Conservation (phyloP, 257 asterid genomes). For the Lavandula angustifolia region DNA sequence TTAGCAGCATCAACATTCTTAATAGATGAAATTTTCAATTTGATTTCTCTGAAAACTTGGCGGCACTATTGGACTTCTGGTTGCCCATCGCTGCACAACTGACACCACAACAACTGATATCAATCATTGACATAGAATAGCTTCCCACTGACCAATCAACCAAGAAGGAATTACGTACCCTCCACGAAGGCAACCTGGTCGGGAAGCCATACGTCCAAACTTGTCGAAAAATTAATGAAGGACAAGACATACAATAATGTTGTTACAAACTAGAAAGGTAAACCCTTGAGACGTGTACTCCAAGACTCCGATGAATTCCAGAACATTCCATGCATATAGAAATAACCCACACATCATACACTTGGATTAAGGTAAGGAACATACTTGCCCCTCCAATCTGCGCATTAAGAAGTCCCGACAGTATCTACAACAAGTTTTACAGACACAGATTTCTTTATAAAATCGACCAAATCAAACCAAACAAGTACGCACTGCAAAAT, state of each 20-base stretch:
- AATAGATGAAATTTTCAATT: constrained; percentile 48
- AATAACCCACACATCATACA: too few relatives aligned
- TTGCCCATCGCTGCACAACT: constrained; percentile 67
- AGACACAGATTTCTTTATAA: not conserved
- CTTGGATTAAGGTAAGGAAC: constrained; percentile 26
- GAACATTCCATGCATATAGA: constrained; percentile 93
- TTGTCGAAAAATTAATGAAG: too few relatives aligned
- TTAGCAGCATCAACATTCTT: constrained; percentile 42
- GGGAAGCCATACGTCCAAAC: constrained; percentile 95
- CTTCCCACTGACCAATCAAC: too few relatives aligned
- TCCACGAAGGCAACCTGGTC: constrained; percentile 88
- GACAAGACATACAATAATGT: too few relatives aligned
- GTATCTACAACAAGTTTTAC: constrained; percentile 44
- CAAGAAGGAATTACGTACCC: constrained; percentile 58
- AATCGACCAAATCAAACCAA: not conserved
- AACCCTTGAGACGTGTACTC: constrained; percentile 95
- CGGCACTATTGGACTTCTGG: constrained; percentile 64
- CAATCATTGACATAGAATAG: too few relatives aligned
- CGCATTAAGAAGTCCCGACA: constrained; percentile 82
- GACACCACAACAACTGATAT: too few relatives aligned
- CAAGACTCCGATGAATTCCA: constrained; percentile 89
- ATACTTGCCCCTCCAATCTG: constrained; percentile 83
- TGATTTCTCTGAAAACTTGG: constrained; percentile 51
- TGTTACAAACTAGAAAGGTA: not conserved
- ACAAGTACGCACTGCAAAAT: not conserved